phyloP scores from a whole-genome alignment of 2,329 filamentous ascomycete species.

The Colletotrichum sp. region DNA sequence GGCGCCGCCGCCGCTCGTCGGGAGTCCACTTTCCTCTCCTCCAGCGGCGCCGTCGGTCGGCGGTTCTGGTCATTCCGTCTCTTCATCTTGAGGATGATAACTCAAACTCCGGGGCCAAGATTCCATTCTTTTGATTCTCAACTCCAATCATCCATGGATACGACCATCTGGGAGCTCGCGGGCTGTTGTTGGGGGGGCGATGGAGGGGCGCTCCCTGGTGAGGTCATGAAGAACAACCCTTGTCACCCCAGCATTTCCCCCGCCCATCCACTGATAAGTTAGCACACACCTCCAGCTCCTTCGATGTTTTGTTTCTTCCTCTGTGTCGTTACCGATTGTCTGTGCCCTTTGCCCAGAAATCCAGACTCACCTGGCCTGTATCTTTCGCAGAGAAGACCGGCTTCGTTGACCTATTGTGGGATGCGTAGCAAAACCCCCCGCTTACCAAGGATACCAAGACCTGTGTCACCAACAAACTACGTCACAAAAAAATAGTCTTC shows the following conservation, averaged over 20 bases:
- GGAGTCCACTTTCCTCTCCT: constrained; percentile 16
- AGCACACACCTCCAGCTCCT: background rate
- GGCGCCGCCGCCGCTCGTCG: background rate
- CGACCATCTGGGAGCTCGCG: background rate
- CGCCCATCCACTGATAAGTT: constrained; percentile 12
- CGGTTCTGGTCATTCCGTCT: background rate
- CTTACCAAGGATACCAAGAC: constrained; percentile 16
- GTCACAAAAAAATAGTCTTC: background rate
- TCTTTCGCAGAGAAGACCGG: background rate
- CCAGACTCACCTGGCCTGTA: background rate
- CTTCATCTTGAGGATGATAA: background rate
- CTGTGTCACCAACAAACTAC: background rate
- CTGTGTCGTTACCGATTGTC: background rate
- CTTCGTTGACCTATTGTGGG: background rate
- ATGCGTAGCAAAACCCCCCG: background rate
- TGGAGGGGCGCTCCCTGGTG: background rate
- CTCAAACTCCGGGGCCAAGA: background rate
- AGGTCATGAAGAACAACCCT: background rate
- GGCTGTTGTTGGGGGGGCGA: background rate
- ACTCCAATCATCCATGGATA: background rate
- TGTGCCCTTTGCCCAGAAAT: background rate
- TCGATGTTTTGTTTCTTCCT: background rate
- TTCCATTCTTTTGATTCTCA: background rate
- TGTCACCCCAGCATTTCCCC: background rate
- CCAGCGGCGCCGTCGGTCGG: constrained; percentile 2